These are phyloP conservation scores for Apiospora pterosperma DNA, from an alignment of 2,329 filamentous ascomycete genomes.

Conservation along the genomic window DNA sequence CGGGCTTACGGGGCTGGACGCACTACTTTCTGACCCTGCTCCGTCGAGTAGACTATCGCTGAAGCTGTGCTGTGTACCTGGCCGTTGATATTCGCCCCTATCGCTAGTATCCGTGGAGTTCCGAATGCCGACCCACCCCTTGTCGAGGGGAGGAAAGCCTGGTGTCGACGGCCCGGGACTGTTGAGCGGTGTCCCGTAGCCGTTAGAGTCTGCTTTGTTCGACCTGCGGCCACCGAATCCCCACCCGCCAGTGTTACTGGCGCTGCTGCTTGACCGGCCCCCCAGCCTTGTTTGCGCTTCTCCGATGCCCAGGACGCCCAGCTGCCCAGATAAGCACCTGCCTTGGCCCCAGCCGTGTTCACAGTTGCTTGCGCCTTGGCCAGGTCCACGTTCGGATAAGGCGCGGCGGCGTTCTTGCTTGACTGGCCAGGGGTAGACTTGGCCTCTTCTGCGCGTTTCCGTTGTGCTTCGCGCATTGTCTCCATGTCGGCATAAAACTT, in stretches of 20 bases:
- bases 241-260: slow-evolving; percentile 30
- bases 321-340: slow-evolving; percentile 63
- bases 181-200: slow-evolving; percentile 27
- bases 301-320: slow-evolving; percentile 72
- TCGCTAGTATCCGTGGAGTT: slow-evolving; percentile 16
- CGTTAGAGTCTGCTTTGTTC: slow-evolving; percentile 26
- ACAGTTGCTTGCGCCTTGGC: slow-evolving; percentile 40
- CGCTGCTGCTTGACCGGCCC: slow-evolving; percentile 35
- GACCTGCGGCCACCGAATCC: slow-evolving; percentile 28
- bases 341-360: slow-evolving; percentile 50
- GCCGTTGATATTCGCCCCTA: slow-evolving; percentile 22
- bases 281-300: slow-evolving; percentile 59
- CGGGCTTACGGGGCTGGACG: slow-evolving; percentile 21
- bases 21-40: slow-evolving; percentile 20
- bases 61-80: slow-evolving; percentile 39
- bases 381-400: slow-evolving; percentile 28
- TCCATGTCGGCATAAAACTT: slow-evolving; percentile 91
- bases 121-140: slow-evolving; percentile 16
- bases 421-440: slow-evolving; percentile 25
- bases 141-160: slow-evolving; percentile 35
- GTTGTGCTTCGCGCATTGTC: slow-evolving; percentile 69
- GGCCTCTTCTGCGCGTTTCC: slow-evolving; percentile 57
- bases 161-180: slow-evolving; percentile 31
- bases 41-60: slow-evolving; percentile 43
- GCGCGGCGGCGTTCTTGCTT: slow-evolving; percentile 22